Evolutionary conservation across 2,329 filamentous ascomycete species (phyloP), one percentile per base, ranked within the genome.

Genomic region (Cylindrodendrum hubeiense): DNA sequence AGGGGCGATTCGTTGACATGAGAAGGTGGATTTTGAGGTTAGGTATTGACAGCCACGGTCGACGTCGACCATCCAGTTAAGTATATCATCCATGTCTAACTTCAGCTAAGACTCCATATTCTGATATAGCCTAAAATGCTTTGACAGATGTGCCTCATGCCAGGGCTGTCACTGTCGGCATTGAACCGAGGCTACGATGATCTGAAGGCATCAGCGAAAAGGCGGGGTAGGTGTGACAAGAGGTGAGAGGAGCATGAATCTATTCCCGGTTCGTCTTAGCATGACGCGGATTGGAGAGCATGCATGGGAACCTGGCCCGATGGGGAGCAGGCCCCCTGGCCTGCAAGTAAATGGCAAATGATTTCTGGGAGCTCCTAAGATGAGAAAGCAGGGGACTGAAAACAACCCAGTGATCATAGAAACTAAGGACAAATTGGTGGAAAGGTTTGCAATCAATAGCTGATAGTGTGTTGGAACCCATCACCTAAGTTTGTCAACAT

Each of bases 51-150:
- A 57, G 26, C 21, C n/a, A n/a, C 39, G 54, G 60, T 70, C 54
- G 60, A 70, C 65, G 67, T 68, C 65, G 61, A 70, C 65, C 65
- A 30, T 28, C 17, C 28, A 60, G 67, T 70, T 70, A 70, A 66
- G 66, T 68, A 64, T 41, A 6, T 13, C 5, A 28, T n/a, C 21
- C 51, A 21, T 17, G n/a, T n/a, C 17, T 19, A 5, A 30, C 22
- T n/a, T n/a, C n/a, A n/a, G 22, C 37, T 53, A 21, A 33, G 54
- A 21, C 15, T 4, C 13, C 17, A 17, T 15, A 4, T 7, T 17
- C 4, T 50, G 24, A 24, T 3, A 47, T 33, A 33, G 30, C 56
- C 43, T 21, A 26, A 21, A 21, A 9, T 34, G 41, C 26, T 47
- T 47, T 47, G 19, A 9, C 7, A n/a, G 17, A 46, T 34, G 26